Percentiles rank a stretch among this genome's conserved stretches.
Conservation (phyloP, 2,329 filamentous ascomycete species). For the Neofusicoccum laricinum region DNA sequence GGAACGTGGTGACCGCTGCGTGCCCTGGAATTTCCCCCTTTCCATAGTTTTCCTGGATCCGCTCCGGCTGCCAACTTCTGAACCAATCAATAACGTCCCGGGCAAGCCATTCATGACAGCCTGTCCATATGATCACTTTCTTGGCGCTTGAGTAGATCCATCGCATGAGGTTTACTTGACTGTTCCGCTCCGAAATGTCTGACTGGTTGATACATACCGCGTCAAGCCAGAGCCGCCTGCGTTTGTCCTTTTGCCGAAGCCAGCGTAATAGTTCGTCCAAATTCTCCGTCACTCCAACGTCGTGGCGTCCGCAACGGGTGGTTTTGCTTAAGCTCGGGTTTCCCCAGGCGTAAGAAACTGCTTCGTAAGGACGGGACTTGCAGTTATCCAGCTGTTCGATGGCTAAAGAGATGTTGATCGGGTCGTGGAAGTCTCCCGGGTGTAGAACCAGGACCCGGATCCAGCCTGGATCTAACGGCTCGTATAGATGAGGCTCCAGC, state of each 20-base stretch:
- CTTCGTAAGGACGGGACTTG: neutral
- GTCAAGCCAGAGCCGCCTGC: neutral
- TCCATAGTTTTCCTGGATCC: too few species aligned
- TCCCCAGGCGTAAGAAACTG: neutral
- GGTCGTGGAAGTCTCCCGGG: neutral
- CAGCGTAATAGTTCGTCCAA: neutral
- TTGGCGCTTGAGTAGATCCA: neutral
- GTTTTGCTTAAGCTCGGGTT: neutral
- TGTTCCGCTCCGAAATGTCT: neutral
- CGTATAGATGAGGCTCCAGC: too few species aligned
- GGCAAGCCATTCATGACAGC: neutral
- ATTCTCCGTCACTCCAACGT: neutral
- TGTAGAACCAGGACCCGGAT: neutral
- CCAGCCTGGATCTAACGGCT: too few species aligned
- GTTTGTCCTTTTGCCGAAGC: neutral
- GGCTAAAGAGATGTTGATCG: neutral
- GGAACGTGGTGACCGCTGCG: too few species aligned
- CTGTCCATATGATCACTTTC: neutral
- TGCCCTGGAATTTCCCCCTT: too few species aligned
- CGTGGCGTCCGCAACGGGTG: neutral
- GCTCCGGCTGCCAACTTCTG: too few species aligned
- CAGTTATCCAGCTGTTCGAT: neutral
- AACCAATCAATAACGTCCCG: too few species aligned
- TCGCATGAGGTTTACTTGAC: neutral
- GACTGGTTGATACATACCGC: neutral